Conservation (phyloP, 164 flowering plant species). For the Chloranthus sessilifolius region DNA sequence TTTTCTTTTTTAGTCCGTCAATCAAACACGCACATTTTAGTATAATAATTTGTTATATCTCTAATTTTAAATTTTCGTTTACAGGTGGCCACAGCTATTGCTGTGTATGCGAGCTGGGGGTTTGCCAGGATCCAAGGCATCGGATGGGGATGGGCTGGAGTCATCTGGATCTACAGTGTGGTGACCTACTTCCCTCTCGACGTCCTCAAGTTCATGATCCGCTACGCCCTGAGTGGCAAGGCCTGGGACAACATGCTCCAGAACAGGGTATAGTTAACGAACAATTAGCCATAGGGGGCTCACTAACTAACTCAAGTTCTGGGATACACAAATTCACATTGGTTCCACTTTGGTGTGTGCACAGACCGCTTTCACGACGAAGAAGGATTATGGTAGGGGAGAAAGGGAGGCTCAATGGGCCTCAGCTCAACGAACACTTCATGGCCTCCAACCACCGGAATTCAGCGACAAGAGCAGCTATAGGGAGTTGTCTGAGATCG, state of each 20-base stretch:
- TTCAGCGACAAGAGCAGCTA: constrained; percentile 25
- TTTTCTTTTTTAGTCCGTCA: too few species aligned
- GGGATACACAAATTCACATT: background rate
- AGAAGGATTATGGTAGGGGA: constrained; percentile 34
- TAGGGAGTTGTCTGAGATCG: constrained; percentile 19
- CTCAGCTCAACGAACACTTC: constrained; percentile 36
- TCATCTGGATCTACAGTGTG: constrained; percentile 35
- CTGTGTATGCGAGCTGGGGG: constrained; percentile 27
- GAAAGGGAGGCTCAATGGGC: constrained; percentile 56
- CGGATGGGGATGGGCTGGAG: constrained; percentile 48
- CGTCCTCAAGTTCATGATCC: constrained; percentile 29
- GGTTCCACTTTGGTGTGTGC: background rate
- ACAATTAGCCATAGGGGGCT: too few species aligned
- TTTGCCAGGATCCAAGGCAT: constrained; percentile 34
- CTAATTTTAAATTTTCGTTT: background rate
- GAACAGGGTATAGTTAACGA: constrained; percentile 36
- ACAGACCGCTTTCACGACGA: constrained; percentile 43
- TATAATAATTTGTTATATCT: background rate
- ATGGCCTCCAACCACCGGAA: constrained; percentile 36
- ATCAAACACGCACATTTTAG: background rate
- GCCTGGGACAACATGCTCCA: constrained; percentile 37
- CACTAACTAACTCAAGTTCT: too few species aligned
- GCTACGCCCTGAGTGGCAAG: constrained; percentile 35
- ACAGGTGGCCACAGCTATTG: constrained; percentile 22
- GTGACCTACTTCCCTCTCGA: constrained; percentile 35